phyloP scores from a whole-genome alignment of 2,329 filamentous ascomycete genomes.

The Septoria linicola region DNA sequence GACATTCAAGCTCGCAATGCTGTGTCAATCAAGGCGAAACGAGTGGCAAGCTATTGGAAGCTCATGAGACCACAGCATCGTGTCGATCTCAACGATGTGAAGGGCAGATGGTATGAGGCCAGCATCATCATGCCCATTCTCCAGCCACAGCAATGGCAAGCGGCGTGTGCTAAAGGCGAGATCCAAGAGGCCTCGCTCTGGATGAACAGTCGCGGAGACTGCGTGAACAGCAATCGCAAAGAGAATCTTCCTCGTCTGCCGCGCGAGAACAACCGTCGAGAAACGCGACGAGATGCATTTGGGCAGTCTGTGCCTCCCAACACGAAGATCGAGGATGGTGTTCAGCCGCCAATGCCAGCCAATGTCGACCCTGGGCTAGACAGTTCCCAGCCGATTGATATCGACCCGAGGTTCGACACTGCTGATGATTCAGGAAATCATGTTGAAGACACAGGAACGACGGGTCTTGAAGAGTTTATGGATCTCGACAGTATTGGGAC shows the following conservation, averaged over 20 bases:
- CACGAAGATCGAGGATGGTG: conserved; percentile 42
- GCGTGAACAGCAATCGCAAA: conserved; percentile 34
- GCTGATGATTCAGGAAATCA: conserved; percentile 23
- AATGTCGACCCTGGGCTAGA: conserved; percentile 25
- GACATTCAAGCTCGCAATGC: conserved; percentile 53
- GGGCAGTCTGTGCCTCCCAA: conserved; percentile 42
- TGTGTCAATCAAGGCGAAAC: conserved; percentile 41
- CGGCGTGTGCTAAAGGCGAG: conserved; percentile 33
- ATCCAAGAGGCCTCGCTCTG: conserved; percentile 37
- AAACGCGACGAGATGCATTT: conserved; percentile 44
- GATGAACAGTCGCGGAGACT: conserved; percentile 41
- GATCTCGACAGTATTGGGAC: conserved; percentile 40
- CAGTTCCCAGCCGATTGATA: conserved; percentile 24
- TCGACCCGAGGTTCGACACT: conserved; percentile 37
- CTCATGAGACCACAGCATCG: conserved; percentile 38
- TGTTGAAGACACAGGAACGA: conserved; percentile 7
- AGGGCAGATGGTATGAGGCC: conserved; percentile 62
- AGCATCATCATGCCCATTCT: conserved; percentile 49
- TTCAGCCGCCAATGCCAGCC: conserved; percentile 36
- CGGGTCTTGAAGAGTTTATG: conserved; percentile 44
- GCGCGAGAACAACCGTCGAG: conserved; percentile 33
- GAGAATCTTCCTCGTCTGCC: conserved; percentile 32
- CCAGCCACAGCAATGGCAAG: conserved; percentile 30
- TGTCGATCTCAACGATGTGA: conserved; percentile 51
- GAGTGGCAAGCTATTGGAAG: conserved; percentile 45